These are phyloP conservation scores for Pisolithus thermaeus DNA, from an alignment of 1,284 basidiomycete genomes.

Conservation along the genomic window DNA sequence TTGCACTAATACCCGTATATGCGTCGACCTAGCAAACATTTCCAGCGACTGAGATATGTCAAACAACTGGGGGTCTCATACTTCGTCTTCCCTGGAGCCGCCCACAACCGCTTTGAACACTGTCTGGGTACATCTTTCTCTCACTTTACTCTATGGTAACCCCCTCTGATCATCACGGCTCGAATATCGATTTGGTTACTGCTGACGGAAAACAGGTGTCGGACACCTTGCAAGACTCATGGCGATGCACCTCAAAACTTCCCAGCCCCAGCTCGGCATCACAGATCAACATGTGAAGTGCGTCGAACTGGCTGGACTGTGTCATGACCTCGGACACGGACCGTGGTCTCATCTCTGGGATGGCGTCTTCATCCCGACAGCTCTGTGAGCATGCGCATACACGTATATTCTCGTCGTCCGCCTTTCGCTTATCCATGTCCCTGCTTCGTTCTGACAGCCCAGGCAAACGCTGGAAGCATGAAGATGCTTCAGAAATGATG, in stretches of 20 bases:
- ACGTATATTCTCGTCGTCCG: background rate
- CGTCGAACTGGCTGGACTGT: constrained; percentile 50
- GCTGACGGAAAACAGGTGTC: constrained; percentile 43
- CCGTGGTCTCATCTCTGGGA: constrained; percentile 62
- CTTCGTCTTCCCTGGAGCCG: constrained; percentile 69
- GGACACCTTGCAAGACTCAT: constrained; percentile 62
- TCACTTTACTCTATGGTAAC: background rate
- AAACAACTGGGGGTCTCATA: constrained; percentile 75
- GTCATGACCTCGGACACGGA: constrained; percentile 55
- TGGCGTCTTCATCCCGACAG: constrained; percentile 42
- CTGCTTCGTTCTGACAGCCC: background rate
- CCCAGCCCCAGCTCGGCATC: constrained; percentile 59
- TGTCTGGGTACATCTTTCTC: constrained; percentile 47
- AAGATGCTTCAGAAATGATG: constrained; percentile 56
- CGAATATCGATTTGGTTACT: too few relatives aligned
- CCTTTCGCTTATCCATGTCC: background rate
- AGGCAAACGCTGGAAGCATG: constrained; percentile 41
- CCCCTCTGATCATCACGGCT: background rate
- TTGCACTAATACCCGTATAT: background rate
- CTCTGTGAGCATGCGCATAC: constrained; percentile 33
- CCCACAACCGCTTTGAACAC: constrained; percentile 78
- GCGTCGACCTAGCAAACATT: constrained; percentile 47
- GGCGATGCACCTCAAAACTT: constrained; percentile 47
- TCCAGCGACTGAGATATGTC: constrained; percentile 66
- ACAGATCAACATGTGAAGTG: constrained; percentile 47